A percentile compares a stretch with the other conserved stretches of the same genome.
These are phyloP conservation scores for Thermothelomyces thermophilus DNA, from an alignment of 2,329 filamentous ascomycete species.

Conservation along the genomic window DNA sequence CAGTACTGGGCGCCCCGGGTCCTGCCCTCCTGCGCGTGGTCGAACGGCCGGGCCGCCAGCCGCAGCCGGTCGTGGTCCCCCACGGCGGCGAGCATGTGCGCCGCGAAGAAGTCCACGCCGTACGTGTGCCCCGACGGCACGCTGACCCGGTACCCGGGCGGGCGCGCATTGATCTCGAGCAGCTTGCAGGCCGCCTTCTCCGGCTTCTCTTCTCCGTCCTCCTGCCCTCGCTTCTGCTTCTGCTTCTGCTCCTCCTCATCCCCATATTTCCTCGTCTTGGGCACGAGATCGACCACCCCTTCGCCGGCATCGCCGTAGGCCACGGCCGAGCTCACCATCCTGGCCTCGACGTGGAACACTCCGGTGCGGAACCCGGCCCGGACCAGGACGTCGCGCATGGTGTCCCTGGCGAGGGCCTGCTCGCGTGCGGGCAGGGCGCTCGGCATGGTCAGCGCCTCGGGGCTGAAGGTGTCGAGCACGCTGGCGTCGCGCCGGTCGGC, in stretches of 20 bases:
- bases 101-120: constrained; percentile 25
- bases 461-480: constrained; percentile 24
- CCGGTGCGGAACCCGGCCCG: constrained; percentile 22
- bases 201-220: neutral
- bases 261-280: too few relatives aligned
- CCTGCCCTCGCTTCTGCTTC: too few relatives aligned
- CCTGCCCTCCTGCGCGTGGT: constrained; percentile 2
- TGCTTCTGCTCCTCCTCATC: too few relatives aligned
- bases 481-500: constrained; percentile 18
- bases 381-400: constrained; percentile 20
- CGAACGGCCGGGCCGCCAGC: constrained; percentile 16
- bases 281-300: constrained; percentile 16
- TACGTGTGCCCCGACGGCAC: constrained; percentile 23
- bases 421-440: constrained; percentile 18
- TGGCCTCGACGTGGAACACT: constrained; percentile 24
- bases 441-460: constrained; percentile 23
- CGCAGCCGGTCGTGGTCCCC: constrained; percentile 18
- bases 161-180: constrained; percentile 25
- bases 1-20: constrained; percentile 20
- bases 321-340: constrained; percentile 19
- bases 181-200: constrained; percentile 15
- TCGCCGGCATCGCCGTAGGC: constrained; percentile 15
- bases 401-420: constrained; percentile 17
- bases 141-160: constrained; percentile 22
- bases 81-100: constrained; percentile 22